A percentile compares a stretch with the other conserved stretches of the same genome.
These are phyloP conservation scores for Gynochthodes officinalis DNA, from an alignment of 257 asterid genomes.

Conservation along the genomic window DNA sequence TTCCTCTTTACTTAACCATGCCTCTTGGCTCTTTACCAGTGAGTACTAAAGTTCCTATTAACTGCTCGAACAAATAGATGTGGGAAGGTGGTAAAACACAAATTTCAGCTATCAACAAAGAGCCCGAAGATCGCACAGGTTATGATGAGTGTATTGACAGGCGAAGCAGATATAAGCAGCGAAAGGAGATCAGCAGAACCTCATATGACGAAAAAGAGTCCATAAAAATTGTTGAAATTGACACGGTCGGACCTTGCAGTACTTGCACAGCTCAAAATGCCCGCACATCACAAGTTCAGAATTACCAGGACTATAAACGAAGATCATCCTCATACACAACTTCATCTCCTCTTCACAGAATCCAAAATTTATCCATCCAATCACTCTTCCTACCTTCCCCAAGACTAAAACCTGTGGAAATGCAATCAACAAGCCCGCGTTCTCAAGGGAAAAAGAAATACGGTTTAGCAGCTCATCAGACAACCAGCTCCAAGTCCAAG, in stretches of 20 bases:
- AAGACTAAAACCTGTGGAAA: constrained; percentile 29
- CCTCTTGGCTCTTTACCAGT: background rate
- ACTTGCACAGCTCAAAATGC: constrained; percentile 18
- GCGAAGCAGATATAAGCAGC: constrained; percentile 5
- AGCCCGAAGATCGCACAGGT: constrained; percentile 10
- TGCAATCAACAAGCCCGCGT: constrained; percentile 38
- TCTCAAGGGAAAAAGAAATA: constrained; percentile 20
- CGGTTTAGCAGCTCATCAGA: constrained; percentile 31
- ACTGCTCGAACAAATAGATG: constrained; percentile 26
- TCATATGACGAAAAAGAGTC: constrained; percentile 36
- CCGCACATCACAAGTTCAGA: constrained; percentile 18
- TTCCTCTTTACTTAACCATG: background rate
- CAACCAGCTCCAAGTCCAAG: constrained; percentile 19
- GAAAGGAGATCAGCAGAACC: constrained; percentile 24
- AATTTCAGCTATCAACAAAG: constrained; percentile 18
- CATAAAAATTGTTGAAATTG: constrained; percentile 46
- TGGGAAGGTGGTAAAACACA: constrained; percentile 35
- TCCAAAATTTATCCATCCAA: constrained; percentile 10
- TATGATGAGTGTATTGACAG: background rate
- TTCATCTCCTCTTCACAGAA: constrained; percentile 31
- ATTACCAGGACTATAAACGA: constrained; percentile 18
- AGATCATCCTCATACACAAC: constrained; percentile 13
- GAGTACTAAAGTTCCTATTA: background rate
- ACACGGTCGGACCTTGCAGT: constrained; percentile 35
- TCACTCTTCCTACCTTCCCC: constrained; percentile 43